Evolutionary conservation across 495 filamentous ascomycete species (phyloP).

Genomic region (Cenococcum geophilum): DNA sequence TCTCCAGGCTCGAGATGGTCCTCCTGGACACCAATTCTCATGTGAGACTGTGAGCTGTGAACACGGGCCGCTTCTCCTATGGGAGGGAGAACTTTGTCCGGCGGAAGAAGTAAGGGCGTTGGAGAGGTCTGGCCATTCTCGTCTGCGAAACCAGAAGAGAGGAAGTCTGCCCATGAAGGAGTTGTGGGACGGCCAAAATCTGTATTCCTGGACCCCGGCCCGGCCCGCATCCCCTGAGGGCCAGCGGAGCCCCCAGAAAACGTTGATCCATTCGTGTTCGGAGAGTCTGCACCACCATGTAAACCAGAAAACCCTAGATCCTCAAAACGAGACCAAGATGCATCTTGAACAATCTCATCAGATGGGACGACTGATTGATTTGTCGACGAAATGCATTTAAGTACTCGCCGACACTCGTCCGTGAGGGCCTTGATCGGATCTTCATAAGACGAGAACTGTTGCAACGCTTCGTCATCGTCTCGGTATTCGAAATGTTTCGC

Average conservation of each 20-base stretch:
- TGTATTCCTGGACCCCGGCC: constrained; percentile 55
- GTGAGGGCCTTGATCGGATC: constrained; percentile 85
- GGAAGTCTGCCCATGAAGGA: constrained; percentile 95
- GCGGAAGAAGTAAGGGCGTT: constrained; percentile 67
- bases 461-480: constrained; percentile 75
- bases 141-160: constrained; percentile 85
- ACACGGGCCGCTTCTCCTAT: constrained; percentile 60
- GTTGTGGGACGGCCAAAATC: constrained; percentile 82
- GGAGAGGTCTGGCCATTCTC: constrained; percentile 51
- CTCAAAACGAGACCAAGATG: constrained; percentile 94
- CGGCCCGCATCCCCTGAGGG: constrained; percentile 48
- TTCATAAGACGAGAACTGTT: constrained; percentile 78
- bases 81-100: constrained; percentile 85
- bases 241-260: background rate
- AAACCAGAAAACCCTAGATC: constrained; percentile 84
- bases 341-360: constrained; percentile 55
- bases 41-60: constrained; percentile 84
- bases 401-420: constrained; percentile 85
- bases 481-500: constrained; percentile 94
- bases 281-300: constrained; percentile 15
- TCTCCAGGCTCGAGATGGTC: constrained; percentile 78
- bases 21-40: constrained; percentile 54
- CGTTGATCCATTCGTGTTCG: constrained; percentile 19
- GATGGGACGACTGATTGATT: constrained; percentile 69
- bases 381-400: constrained; percentile 78